Percentiles rank a stretch among this genome's conserved stretches.
Conservation (phyloP, 495 filamentous ascomycete species). For the Pyrenula aspistea region DNA sequence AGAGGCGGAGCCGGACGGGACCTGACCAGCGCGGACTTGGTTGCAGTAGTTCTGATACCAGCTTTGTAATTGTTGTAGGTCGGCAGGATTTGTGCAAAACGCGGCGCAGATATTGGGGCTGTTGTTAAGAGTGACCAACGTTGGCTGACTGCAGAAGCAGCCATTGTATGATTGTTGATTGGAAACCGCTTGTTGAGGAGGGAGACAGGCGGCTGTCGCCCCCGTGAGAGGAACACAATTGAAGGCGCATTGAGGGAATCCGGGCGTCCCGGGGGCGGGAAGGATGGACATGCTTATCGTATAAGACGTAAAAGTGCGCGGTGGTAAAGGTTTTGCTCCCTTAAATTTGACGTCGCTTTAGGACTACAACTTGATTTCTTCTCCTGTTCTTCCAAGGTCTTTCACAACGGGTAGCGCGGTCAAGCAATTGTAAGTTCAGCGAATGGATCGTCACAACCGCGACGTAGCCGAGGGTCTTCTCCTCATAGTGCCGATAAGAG, state of each 20-base stretch:
- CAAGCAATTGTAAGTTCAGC: too few relatives aligned
- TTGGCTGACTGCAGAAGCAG: slow-evolving; percentile 43
- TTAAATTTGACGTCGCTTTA: neutral
- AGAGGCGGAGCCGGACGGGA: slow-evolving; percentile 5
- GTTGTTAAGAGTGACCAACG: slow-evolving; percentile 25
- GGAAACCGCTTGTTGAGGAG: slow-evolving; percentile 19
- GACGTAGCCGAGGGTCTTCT: neutral
- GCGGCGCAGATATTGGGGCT: slow-evolving; percentile 22
- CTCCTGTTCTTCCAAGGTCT: neutral
- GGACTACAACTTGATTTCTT: neutral
- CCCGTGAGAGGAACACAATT: slow-evolving; percentile 29
- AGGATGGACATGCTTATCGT: slow-evolving; percentile 4
- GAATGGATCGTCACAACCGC: neutral
- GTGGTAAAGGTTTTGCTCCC: neutral
- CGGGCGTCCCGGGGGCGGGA: slow-evolving; percentile 21
- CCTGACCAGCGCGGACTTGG: slow-evolving; percentile 7
- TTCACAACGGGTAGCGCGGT: too few relatives aligned
- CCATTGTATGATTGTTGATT: slow-evolving; percentile 28
- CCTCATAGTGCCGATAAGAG: neutral
- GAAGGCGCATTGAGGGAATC: slow-evolving; percentile 38
- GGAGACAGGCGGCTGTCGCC: slow-evolving; percentile 33
- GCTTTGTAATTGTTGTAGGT: slow-evolving; percentile 25
- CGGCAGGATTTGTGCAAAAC: slow-evolving; percentile 21
- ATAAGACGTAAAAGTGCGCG: neutral
- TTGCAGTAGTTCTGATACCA: slow-evolving; percentile 39